A percentile compares a stretch with the other conserved stretches of the same genome.
Evolutionary conservation across 1,284 basidiomycete genomes (phyloP).

Genomic region (Pseudozyma thailandica): DNA sequence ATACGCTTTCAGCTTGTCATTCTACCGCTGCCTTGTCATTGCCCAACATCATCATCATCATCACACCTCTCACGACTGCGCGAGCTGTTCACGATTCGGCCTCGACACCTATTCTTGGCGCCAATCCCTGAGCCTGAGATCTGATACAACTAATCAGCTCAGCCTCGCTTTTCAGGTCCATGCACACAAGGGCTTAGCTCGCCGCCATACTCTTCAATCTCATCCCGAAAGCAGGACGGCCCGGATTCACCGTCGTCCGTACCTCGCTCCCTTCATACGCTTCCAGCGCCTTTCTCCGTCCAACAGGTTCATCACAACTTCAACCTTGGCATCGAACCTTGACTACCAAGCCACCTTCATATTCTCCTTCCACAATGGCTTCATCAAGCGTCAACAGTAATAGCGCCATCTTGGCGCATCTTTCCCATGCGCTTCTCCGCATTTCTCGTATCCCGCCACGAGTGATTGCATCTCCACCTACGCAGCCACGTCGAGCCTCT

Average conservation of each 20-base stretch:
- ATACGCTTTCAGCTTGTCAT: neutral
- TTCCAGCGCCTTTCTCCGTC: neutral
- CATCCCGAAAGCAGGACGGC: conserved; percentile 26
- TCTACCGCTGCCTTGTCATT: neutral
- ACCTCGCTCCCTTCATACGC: conserved; percentile 17
- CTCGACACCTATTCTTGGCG: too few species aligned
- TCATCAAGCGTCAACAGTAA: conserved; percentile 34
- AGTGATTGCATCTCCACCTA: conserved; percentile 63
- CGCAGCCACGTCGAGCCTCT: conserved; percentile 65
- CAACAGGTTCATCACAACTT: neutral
- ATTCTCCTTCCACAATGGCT: conserved; percentile 22
- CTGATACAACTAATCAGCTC: neutral
- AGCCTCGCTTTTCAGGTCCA: neutral
- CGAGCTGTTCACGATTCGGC: neutral
- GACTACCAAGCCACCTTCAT: neutral
- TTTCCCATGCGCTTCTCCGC: conserved; percentile 62
- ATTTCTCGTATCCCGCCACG: conserved; percentile 61
- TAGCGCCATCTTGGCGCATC: conserved; percentile 48
- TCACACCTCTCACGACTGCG: neutral
- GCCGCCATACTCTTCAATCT: conserved; percentile 39
- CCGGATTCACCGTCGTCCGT: conserved; percentile 23
- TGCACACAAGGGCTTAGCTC: neutral
- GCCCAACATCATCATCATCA: neutral
- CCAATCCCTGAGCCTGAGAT: too few species aligned
- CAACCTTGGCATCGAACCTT: neutral